Conservation (phyloP, 2,329 filamentous ascomycete genomes). For the Pseudocercospora fijiensis region DNA sequence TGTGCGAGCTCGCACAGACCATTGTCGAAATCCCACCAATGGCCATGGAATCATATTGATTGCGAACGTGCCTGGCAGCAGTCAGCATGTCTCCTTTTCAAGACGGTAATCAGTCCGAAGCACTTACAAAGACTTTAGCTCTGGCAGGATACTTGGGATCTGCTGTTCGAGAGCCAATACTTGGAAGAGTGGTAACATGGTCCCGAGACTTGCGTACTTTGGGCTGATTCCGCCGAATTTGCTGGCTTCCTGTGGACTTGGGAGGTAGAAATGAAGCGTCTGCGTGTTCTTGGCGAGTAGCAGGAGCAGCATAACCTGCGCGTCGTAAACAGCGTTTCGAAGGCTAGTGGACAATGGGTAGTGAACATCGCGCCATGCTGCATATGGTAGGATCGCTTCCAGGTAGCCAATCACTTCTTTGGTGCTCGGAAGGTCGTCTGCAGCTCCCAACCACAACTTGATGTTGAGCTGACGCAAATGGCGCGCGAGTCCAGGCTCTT, state of each 20-base stretch:
- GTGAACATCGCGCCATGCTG: background rate
- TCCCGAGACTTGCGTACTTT: background rate
- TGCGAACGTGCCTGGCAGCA: background rate
- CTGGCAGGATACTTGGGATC: background rate
- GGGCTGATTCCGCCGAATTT: background rate
- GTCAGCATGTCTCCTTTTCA: background rate
- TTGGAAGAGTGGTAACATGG: background rate
- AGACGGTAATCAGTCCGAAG: background rate
- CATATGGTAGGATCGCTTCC: background rate
- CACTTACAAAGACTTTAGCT: background rate
- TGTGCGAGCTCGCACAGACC: background rate
- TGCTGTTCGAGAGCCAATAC: background rate
- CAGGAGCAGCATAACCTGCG: constrained; percentile 2
- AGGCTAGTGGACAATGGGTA: background rate
- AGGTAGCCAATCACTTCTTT: background rate
- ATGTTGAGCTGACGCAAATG: background rate
- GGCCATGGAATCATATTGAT: background rate
- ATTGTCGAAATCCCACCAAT: background rate
- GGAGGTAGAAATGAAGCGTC: background rate
- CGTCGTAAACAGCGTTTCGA: background rate
- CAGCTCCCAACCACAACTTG: background rate
- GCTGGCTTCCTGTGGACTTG: background rate
- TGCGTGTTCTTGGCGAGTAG: background rate
- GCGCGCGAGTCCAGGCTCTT: background rate
- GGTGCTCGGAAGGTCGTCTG: background rate